phyloP scores from a whole-genome alignment of 2,329 filamentous ascomycete species.

The Dothideomycetes sp. region DNA sequence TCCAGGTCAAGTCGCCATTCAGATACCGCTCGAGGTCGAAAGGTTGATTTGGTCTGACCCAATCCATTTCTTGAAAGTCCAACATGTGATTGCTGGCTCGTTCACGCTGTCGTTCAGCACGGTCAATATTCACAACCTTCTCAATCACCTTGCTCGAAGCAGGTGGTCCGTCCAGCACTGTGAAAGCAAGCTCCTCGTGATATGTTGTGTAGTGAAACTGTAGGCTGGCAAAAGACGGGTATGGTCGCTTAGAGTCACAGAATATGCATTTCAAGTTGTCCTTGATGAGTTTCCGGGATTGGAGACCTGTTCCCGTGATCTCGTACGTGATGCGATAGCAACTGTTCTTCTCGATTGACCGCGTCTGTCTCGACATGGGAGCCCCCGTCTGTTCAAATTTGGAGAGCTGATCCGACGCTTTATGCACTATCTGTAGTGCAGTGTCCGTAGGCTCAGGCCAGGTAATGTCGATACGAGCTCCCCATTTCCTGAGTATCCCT shows the following conservation, averaged over 20 bases:
- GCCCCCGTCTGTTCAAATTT: no score
- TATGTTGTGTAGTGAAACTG: slow-evolving; percentile 22
- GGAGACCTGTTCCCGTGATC: slow-evolving; percentile 5
- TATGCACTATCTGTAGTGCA: background rate
- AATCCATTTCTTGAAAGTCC: slow-evolving; percentile 19
- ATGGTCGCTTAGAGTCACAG: slow-evolving; percentile 12
- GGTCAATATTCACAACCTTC: slow-evolving; percentile 4
- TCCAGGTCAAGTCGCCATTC: slow-evolving; percentile 10
- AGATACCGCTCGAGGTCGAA: slow-evolving; percentile 26
- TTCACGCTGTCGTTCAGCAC: slow-evolving; percentile 12
- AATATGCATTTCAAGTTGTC: slow-evolving; percentile 16
- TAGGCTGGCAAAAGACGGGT: slow-evolving; percentile 18
- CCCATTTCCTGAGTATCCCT: background rate
- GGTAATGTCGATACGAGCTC: background rate
- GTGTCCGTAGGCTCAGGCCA: background rate
- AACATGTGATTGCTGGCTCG: slow-evolving; percentile 17
- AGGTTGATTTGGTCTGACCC: slow-evolving; percentile 21
- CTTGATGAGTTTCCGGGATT: slow-evolving; percentile 5
- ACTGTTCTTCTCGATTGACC: background rate
- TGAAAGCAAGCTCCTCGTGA: slow-evolving; percentile 25
- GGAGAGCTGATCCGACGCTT: background rate
- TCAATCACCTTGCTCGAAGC: background rate
- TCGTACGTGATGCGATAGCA: slow-evolving; percentile 8
- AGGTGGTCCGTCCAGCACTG: slow-evolving; percentile 10
- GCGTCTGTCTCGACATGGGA: no score